phyloP scores from a whole-genome alignment of 139 green algal genomes.

The Spirogloea muscicola region DNA sequence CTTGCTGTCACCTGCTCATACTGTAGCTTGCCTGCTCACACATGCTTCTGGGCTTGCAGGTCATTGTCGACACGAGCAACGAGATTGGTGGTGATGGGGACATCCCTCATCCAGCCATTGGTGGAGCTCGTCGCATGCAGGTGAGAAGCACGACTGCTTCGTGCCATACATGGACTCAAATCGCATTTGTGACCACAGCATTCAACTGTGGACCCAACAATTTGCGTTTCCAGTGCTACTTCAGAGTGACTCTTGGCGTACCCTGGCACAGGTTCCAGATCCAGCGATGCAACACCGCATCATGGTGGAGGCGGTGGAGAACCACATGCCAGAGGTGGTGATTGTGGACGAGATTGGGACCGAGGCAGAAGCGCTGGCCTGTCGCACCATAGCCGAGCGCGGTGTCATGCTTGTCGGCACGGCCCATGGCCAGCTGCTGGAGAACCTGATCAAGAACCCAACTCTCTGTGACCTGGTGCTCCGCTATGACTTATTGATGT shows the following conservation, averaged over 20 bases:
- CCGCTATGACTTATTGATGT: constrained; percentile 20
- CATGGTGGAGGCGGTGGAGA: constrained; percentile 98
- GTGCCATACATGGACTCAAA: too few relatives aligned
- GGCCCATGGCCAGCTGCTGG: constrained; percentile 89
- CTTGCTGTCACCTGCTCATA: too few relatives aligned
- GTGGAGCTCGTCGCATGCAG: constrained; percentile 87
- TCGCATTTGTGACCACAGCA: too few relatives aligned
- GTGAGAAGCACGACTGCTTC: too few relatives aligned
- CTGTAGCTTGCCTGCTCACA: too few relatives aligned
- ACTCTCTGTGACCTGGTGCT: constrained; percentile 77
- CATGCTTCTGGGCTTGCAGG: too few relatives aligned
- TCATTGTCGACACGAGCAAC: constrained; percentile 78
- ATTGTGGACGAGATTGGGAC: constrained; percentile 97
- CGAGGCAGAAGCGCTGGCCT: constrained; percentile 90
- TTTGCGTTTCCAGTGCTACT: too few relatives aligned
- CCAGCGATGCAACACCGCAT: constrained; percentile 78
- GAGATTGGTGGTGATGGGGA: constrained; percentile 92
- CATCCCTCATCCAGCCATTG: constrained; percentile 90
- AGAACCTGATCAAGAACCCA: constrained; percentile 97
- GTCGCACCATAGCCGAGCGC: constrained; percentile 93
- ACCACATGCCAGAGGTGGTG: constrained; percentile 91
- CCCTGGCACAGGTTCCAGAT: too few relatives aligned
- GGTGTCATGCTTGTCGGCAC: constrained; percentile 93
- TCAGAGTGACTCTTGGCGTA: too few relatives aligned
- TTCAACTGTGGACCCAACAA: too few relatives aligned